Evolutionary conservation across 495 filamentous ascomycete genomes (phyloP), one percentile per base, ranked within the genome.

Genomic region (Aspergillus nidulans): DNA sequence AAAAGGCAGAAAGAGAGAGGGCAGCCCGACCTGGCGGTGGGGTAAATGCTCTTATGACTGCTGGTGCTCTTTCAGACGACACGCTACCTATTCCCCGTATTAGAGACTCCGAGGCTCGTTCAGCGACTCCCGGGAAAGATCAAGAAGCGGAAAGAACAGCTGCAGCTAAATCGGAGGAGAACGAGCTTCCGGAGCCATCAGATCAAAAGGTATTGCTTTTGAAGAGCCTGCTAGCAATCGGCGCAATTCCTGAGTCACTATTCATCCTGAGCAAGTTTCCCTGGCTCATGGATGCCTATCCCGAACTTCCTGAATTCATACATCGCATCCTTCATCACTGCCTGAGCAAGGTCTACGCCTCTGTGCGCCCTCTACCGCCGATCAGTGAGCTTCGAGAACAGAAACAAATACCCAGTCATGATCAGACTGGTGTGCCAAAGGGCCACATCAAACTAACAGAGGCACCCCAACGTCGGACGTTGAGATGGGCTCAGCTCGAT

Each of bases 191-290:
- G 5, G 86, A 92, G 23, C 91, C 91, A 2, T 75, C 81, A n/a
- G 92, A 97, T 58, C 94, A 97, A 62, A 97, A 97, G 68, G 83
- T 91, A 0, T 72, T 81, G 44, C 77, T 99, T 1, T 78, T 99
- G 32, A 88, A 87, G 60, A 89, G 90, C 61, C 79, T 99, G 19
- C 79, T 99, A 4, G 85, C 85, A 10, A 92, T 97, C 58, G 95
- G 95, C 20, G 94, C 95, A 15, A 77, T 99, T 25, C 92, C 95
- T 0, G 95, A 97, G 68, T 83, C 95, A 1, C 79, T 97, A 19
- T 97, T 91, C 69, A 88, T 99, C 43, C 80, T 99, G 30, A 92
- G 91, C 43, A 86, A 86, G 53, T 95, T 95, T 63, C 87, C 89
- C 20, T 97, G 94, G 90, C 80, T 97, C 13, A 82, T 90, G 39